Percentiles rank a stretch among this genome's conserved stretches.
These are phyloP conservation scores for Cenchrus fungigraminus DNA, from an alignment of 176 grass and related monocot genomes.

Conservation along the genomic window DNA sequence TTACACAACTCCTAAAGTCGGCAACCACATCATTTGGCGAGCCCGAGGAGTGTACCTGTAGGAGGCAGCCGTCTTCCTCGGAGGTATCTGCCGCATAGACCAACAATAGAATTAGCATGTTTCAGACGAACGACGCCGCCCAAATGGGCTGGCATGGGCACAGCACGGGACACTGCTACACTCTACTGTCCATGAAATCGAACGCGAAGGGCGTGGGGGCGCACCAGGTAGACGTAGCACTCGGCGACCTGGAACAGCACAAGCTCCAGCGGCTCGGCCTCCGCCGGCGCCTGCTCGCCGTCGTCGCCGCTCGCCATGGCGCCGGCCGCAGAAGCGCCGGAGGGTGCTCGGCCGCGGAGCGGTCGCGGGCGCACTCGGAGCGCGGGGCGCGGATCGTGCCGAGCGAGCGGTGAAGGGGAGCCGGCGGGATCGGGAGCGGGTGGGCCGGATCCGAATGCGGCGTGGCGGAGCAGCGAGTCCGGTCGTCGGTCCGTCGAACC, in stretches of 20 bases:
- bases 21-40: conserved; percentile 11
- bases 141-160: not conserved
- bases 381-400: not conserved
- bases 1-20: conserved; percentile 10
- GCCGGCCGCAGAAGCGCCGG: conserved; percentile 6
- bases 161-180: not conserved
- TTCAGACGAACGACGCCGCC: not conserved
- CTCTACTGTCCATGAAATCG: not conserved
- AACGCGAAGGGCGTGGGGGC: not conserved
- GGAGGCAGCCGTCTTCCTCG: conserved; percentile 87
- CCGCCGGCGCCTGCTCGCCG: conserved; percentile 34
- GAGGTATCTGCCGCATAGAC: conserved; percentile 78
- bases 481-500: conserved; percentile 3
- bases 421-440: not conserved
- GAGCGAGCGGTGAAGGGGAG: not conserved
- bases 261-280: conserved; percentile 72
- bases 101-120: conserved; percentile 26
- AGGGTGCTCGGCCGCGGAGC: not conserved
- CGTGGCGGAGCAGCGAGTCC: not conserved
- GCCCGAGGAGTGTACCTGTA: conserved; percentile 63
- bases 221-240: conserved; percentile 99
- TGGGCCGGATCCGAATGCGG: conserved; percentile 28
- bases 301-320: conserved; percentile 47
- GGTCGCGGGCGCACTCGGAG: not conserved
- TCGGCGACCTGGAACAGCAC: conserved; percentile 88